Evolutionary conservation across 805 yeast species (phyloP), one percentile per base, ranked within the genome.

Genomic region (Vanderwaltozyma verrucispora): DNA sequence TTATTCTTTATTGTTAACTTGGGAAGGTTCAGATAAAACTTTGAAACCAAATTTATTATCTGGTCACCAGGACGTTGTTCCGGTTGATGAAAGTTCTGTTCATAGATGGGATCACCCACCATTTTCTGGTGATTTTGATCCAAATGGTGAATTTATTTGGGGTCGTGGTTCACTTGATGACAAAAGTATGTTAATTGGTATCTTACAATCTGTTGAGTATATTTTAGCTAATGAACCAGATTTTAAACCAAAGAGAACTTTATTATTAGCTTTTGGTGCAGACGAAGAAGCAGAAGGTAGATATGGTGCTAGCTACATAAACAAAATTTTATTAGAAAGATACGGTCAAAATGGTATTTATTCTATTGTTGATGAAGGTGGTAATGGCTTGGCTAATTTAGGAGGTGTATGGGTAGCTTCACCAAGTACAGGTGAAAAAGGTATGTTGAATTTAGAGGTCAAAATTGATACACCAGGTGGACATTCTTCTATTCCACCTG

Each of bases 51-150:
- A 78, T 14, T 46, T 85, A 58, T 62, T 83, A 31, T 72, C 81
- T 56, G 89, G 92, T 4, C 95, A 85, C 55, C 85, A 78, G 53
- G 95, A 85, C 52, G 85, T 80, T 1, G 95, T 85, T 13, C 94
- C 95, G 0, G 80, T 82, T 5, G 80, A 75, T 49, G 53, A 56
- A n/a, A 72, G 67, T 18, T 74, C 87, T 0, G 57, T 65, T 30
- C 63, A 59, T 20, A 62, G 72, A 38, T 85, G 95, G 95, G 64
- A 61, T 0, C 65, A 72, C 50, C 77, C 77, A 10, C 94, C 94
- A 3, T 80, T 75, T 40, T 55, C 67, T 14, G 86, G 81, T 13
- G 63, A 69, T 48, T 82, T 64, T 51, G 94, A 85, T 14, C 23
- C 23, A 21, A 21, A 21, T 48, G 87, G 85, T 13, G 48, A 53